These are phyloP conservation scores for Tuber umbilicatum DNA, from an alignment of 495 filamentous ascomycete genomes.

Conservation along the genomic window DNA sequence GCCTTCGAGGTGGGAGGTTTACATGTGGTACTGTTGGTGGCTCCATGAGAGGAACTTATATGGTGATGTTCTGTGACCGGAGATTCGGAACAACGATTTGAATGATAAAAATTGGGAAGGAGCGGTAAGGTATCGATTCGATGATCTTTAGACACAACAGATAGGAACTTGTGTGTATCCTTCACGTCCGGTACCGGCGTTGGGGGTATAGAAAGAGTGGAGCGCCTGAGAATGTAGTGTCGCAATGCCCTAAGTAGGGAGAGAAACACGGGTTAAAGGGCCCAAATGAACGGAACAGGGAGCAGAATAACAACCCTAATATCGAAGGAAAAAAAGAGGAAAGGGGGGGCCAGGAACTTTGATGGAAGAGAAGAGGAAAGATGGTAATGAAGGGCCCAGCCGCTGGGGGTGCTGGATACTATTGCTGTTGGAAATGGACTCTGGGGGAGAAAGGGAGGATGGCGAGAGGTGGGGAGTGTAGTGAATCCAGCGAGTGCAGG, in stretches of 20 bases:
- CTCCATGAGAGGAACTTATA: conserved; percentile 18
- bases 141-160: neutral
- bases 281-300: conserved; percentile 34
- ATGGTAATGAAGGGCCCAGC: conserved; percentile 27
- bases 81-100: neutral
- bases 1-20: conserved; percentile 27
- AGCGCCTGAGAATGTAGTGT: neutral
- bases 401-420: conserved; percentile 19
- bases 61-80: neutral
- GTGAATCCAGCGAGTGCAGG: conserved; percentile 17
- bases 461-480: conserved; percentile 22
- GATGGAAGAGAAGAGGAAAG: conserved; percentile 32
- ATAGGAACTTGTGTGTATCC: neutral
- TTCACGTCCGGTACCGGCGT: neutral
- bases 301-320: conserved; percentile 11
- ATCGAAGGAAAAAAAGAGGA: conserved; percentile 25
- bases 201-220: neutral
- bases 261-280: conserved; percentile 19
- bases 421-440: neutral
- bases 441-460: conserved; percentile 15
- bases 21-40: conserved; percentile 36
- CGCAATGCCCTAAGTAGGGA: neutral
- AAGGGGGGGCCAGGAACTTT: conserved; percentile 19
- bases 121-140: neutral
- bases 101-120: neutral